These are phyloP conservation scores for Dictyostelium citrinum DNA, from an alignment of 78 protist genomes.

Conservation along the genomic window DNA sequence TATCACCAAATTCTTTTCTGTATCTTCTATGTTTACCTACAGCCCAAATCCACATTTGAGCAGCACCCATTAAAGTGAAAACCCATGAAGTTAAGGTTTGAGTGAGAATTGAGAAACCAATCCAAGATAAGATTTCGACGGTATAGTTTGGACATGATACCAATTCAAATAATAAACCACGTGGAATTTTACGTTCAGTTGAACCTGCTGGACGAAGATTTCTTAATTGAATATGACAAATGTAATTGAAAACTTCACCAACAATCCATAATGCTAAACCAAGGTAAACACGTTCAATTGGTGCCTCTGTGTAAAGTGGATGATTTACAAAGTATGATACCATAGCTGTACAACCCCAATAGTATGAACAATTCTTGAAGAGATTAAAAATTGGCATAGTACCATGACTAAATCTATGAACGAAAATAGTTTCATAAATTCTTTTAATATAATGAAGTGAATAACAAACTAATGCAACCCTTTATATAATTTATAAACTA, in stretches of 20 bases:
- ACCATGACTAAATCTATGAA: slow-evolving; percentile 86
- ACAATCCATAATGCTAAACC: slow-evolving; percentile 25
- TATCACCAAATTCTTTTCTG: slow-evolving; percentile 59
- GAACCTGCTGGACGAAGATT: slow-evolving; percentile 86
- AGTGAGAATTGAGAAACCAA: slow-evolving; percentile 83
- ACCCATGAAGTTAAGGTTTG: slow-evolving; percentile 57
- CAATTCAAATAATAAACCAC: slow-evolving; percentile 73
- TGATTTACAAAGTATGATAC: slow-evolving; percentile 82
- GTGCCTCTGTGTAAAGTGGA: slow-evolving; percentile 76
- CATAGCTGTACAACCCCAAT: slow-evolving; percentile 86
- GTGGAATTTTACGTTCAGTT: slow-evolving; percentile 78
- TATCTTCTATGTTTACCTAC: slow-evolving; percentile 81
- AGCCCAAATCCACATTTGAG: slow-evolving; percentile 92
- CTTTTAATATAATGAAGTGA: slow-evolving; percentile 86
- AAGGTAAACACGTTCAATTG: neutral
- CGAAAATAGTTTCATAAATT: slow-evolving; percentile 87
- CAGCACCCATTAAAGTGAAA: slow-evolving; percentile 86
- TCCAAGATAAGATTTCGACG: slow-evolving; percentile 87
- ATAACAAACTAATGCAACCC: slow-evolving; percentile 79
- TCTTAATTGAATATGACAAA: slow-evolving; percentile 79
- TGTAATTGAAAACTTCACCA: slow-evolving; percentile 58
- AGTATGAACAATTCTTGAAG: slow-evolving; percentile 88
- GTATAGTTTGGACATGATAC: slow-evolving; percentile 93
- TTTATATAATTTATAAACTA: no score
- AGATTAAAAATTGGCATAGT: slow-evolving; percentile 90